Evolutionary conservation across 2,329 filamentous ascomycete genomes (phyloP).

Genomic region (Malbranchea cinnamomea): DNA sequence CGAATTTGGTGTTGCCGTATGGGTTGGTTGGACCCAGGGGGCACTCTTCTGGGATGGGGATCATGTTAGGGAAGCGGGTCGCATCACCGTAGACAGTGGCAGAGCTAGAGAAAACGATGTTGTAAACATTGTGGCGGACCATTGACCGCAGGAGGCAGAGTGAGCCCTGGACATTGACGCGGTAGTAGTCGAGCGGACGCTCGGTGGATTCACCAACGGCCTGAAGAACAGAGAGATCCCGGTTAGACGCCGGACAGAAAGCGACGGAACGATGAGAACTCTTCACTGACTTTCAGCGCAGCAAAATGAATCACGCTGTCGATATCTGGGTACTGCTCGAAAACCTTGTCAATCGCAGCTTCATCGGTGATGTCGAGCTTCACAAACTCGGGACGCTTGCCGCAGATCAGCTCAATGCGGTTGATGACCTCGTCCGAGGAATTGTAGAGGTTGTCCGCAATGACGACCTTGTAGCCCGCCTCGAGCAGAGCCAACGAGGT

Average conservation of each 20-base stretch:
- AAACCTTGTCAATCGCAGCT: constrained; percentile 68
- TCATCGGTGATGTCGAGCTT: constrained; percentile 81
- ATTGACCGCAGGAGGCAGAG: constrained; percentile 76
- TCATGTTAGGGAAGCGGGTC: constrained; percentile 93
- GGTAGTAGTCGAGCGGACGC: constrained; percentile 94
- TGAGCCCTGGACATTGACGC: constrained; percentile 88
- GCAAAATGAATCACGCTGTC: constrained; percentile 99
- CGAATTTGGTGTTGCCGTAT: constrained; percentile 92
- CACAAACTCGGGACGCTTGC: constrained; percentile 75
- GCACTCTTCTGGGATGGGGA: constrained; percentile 93
- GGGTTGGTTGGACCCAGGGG: constrained; percentile 94
- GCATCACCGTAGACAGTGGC: constrained; percentile 98
- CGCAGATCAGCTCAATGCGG: constrained; percentile 85
- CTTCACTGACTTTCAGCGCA: constrained; percentile 62
- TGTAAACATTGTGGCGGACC: constrained; percentile 77
- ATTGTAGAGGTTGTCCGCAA: constrained; percentile 95
- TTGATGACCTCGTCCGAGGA: constrained; percentile 82
- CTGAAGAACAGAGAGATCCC: constrained; percentile 31
- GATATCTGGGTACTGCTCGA: constrained; percentile 77
- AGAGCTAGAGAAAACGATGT: constrained; percentile 97
- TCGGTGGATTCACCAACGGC: constrained; percentile 91
- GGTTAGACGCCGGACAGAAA: neutral
- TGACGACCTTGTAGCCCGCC: constrained; percentile 90
- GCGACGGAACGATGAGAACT: neutral
- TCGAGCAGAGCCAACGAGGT: constrained; percentile 83